Percentiles rank a stretch among this genome's conserved stretches.
Evolutionary conservation across 805 yeast genomes (phyloP).

Genomic region (Candida multigemmis): DNA sequence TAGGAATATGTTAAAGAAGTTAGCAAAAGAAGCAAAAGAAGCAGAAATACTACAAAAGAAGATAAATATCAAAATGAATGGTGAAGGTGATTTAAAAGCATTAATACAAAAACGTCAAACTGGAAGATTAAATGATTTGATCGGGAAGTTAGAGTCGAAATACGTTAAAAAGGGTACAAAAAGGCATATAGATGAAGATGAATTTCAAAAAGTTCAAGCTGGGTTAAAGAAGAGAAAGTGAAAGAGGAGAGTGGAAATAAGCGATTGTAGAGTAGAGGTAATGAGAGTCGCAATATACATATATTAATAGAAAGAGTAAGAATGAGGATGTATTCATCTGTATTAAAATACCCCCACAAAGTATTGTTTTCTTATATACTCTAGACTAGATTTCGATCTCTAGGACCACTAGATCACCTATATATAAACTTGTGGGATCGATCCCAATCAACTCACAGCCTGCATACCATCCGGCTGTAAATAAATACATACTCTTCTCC

Average conservation of each 20-base stretch:
- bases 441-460: background rate
- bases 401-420: no score
- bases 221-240: slow-evolving; percentile 25
- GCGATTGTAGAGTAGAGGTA: background rate
- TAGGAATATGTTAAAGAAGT: slow-evolving; percentile 37
- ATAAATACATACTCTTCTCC: background rate
- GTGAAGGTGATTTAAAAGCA: slow-evolving; percentile 34
- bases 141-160: slow-evolving; percentile 40
- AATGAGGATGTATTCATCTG: no score
- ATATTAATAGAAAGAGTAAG: no score
- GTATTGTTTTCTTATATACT: no score
- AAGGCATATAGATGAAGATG: slow-evolving; percentile 40
- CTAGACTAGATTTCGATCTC: no score
- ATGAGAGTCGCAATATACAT: no score
- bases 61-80: slow-evolving; percentile 24
- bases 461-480: background rate
- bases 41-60: slow-evolving; percentile 41
- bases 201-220: slow-evolving; percentile 38
- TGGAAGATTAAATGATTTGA: slow-evolving; percentile 35
- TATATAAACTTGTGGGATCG: no score
- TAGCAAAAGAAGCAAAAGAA: slow-evolving; percentile 58
- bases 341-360: no score
- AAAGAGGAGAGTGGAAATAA: slow-evolving; percentile 4
- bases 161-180: slow-evolving; percentile 35
- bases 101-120: slow-evolving; percentile 41